A percentile compares a stretch with the other conserved stretches of the same genome.
phyloP scores from a whole-genome alignment of 2,329 filamentous ascomycete species.

The Scytalidium sp. region DNA sequence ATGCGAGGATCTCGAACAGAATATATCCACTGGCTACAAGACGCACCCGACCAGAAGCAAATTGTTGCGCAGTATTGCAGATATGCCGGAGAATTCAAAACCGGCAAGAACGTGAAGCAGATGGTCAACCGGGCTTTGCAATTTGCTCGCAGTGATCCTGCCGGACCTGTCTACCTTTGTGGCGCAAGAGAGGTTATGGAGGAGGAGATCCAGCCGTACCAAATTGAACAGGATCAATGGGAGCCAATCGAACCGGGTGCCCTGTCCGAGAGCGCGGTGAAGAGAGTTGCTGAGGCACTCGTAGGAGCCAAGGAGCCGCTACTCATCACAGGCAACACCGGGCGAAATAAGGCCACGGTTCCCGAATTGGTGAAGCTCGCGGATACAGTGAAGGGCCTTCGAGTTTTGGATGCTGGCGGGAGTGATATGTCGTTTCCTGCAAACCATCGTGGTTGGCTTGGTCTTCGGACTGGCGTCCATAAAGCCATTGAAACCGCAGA shows the following conservation, averaged over 20 bases:
- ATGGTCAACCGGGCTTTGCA: constrained; percentile 70
- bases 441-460: constrained; percentile 64
- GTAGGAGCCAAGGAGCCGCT: constrained; percentile 63
- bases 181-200: constrained; percentile 69
- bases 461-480: constrained; percentile 72
- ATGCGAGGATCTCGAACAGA: constrained; percentile 67
- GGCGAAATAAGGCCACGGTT: constrained; percentile 64
- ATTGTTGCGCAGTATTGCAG: constrained; percentile 73
- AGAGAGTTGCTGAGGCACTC: constrained; percentile 56
- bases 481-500: constrained; percentile 74
- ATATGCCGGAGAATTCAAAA: constrained; percentile 68
- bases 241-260: constrained; percentile 56
- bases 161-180: constrained; percentile 67
- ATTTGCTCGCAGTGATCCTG: constrained; percentile 66
- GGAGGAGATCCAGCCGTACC: constrained; percentile 61
- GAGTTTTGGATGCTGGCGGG: constrained; percentile 73
- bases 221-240: constrained; percentile 58
- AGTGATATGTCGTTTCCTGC: constrained; percentile 81
- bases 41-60: constrained; percentile 71
- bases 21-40: constrained; percentile 79
- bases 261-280: constrained; percentile 50
- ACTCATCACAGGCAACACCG: constrained; percentile 68
- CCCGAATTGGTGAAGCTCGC: constrained; percentile 64
- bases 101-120: constrained; percentile 72
- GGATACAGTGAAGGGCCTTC: constrained; percentile 62